phyloP scores from a whole-genome alignment of 139 green algal species.

The Tetraselmis striata region DNA sequence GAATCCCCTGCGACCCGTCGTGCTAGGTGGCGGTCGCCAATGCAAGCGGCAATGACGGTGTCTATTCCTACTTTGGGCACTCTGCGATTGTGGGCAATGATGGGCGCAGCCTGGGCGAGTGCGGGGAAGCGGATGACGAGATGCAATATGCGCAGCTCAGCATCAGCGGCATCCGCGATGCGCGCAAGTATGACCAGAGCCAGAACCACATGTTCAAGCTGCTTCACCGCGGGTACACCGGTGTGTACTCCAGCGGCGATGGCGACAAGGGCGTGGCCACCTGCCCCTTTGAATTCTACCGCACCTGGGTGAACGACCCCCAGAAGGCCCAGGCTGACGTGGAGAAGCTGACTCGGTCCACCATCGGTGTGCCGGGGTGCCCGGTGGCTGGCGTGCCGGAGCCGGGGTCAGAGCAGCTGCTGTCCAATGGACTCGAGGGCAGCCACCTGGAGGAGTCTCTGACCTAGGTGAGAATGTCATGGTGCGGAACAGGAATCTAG shows the following conservation, averaged over 20 bases:
- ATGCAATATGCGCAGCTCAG: slow-evolving; percentile 48
- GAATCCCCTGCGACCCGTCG: too few relatives aligned
- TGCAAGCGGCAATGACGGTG: slow-evolving; percentile 51
- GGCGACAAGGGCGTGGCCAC: slow-evolving; percentile 34
- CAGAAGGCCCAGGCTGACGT: slow-evolving; percentile 17
- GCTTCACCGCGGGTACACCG: slow-evolving; percentile 56
- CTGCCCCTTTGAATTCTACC: slow-evolving; percentile 65
- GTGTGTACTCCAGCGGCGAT: slow-evolving; percentile 47
- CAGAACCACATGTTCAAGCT: slow-evolving; percentile 69
- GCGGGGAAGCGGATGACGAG: slow-evolving; percentile 34
- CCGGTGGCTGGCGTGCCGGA: not conserved
- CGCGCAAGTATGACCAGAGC: slow-evolving; percentile 5
- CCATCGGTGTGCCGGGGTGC: not conserved
- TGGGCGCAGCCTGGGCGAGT: slow-evolving; percentile 50
- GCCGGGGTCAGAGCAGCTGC: not conserved
- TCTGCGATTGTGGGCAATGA: slow-evolving; percentile 54
- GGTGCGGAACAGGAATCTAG: too few relatives aligned
- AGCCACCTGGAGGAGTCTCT: not conserved
- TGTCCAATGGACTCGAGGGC: not conserved
- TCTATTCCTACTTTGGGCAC: slow-evolving; percentile 67
- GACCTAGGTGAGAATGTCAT: too few relatives aligned
- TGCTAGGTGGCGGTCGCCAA: slow-evolving; percentile 60
- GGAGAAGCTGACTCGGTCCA: slow-evolving; percentile 28
- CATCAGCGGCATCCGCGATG: slow-evolving; percentile 48
- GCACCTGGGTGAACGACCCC: slow-evolving; percentile 35